A percentile compares a stretch with the other conserved stretches of the same genome.
Evolutionary conservation across 345 rosid species (phyloP).

Genomic region (Citrus cavaleriei): DNA sequence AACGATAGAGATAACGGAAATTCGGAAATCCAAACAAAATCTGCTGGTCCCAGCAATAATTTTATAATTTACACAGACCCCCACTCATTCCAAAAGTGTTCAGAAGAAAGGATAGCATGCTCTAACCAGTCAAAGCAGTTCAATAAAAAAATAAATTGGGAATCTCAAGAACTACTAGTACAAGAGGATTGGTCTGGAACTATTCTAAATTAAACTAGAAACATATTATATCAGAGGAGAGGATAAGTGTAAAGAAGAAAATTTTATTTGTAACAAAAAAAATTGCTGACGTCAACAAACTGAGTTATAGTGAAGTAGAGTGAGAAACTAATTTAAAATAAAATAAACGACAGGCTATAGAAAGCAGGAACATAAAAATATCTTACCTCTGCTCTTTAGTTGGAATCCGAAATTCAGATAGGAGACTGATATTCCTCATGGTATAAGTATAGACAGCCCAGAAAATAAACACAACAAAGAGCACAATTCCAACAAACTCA

Average conservation of each 20-base stretch:
- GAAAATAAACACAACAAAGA: constrained; percentile 52
- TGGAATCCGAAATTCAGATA: constrained; percentile 29
- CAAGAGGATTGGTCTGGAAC: background rate
- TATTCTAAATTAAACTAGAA: background rate
- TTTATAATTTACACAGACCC: background rate
- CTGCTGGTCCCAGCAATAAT: background rate
- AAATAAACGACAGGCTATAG: background rate
- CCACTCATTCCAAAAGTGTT: background rate
- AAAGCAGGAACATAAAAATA: background rate
- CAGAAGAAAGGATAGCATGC: background rate
- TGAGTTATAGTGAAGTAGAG: background rate
- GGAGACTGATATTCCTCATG: constrained; percentile 40
- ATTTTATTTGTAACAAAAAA: too few species aligned
- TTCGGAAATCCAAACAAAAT: background rate
- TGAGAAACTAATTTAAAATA: background rate
- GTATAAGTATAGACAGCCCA: constrained; percentile 70
- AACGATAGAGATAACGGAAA: too few species aligned
- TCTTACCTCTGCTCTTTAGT: constrained; percentile 35
- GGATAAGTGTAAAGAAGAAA: background rate
- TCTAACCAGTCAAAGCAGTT: background rate
- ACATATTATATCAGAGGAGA: background rate
- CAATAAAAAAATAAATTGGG: background rate
- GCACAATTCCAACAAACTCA: constrained; percentile 72
- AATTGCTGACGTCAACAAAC: background rate
- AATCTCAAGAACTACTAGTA: background rate